Percentiles rank a stretch among this genome's conserved stretches.
Conservation (phyloP, 345 rosid species). For the Erysimum cheiranthoides region DNA sequence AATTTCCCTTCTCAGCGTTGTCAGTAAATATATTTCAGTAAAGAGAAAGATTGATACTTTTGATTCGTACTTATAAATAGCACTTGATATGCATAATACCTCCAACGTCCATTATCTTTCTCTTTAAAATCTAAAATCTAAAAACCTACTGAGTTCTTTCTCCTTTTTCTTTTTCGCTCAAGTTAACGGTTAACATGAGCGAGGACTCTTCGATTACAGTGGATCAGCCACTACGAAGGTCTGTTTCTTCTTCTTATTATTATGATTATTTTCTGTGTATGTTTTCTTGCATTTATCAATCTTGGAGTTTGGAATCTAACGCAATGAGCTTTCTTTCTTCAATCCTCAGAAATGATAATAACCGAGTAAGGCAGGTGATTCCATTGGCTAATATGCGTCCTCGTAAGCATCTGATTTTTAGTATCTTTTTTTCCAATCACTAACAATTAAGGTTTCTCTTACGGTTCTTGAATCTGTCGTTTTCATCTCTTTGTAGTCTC, state of each 20-base stretch:
- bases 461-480: neutral
- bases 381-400: neutral
- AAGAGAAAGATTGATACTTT: no score
- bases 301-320: neutral
- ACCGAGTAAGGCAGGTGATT: neutral
- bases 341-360: neutral
- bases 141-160: no score
- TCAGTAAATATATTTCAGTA: no score
- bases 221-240: neutral
- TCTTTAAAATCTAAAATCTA: no score
- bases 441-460: neutral
- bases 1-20: no score
- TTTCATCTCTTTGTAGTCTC: neutral
- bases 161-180: neutral
- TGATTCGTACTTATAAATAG: no score
- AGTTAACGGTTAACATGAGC: neutral
- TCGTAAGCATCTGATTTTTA: neutral
- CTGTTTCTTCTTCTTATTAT: neutral
- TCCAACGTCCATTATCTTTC: no score
- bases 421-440: neutral
- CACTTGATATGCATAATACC: no score
- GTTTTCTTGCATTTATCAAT: no score
- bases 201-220: neutral
- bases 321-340: neutral
- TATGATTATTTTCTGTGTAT: no score